phyloP scores from a whole-genome alignment of 2,329 filamentous ascomycete species.

The Cladosporium halotolerans region DNA sequence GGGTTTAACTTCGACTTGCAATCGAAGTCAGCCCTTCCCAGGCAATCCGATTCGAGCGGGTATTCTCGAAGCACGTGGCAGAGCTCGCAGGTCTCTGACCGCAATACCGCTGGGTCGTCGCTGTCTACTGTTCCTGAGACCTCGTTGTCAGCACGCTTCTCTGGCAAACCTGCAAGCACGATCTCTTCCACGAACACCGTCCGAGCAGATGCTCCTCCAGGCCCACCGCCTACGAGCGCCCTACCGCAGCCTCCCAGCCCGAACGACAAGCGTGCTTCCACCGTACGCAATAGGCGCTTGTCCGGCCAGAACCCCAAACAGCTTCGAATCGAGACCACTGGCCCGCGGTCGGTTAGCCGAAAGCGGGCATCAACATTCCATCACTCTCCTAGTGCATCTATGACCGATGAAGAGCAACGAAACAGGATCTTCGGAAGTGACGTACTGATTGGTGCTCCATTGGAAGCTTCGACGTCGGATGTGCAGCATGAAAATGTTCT shows the following conservation, averaged over 20 bases:
- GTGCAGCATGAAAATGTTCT: conserved; percentile 23
- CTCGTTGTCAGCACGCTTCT: conserved; percentile 34
- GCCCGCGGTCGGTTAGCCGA: conserved; percentile 27
- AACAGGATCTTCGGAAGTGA: conserved; percentile 16
- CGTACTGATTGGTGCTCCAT: conserved; percentile 16
- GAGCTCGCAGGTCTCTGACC: conserved; percentile 55
- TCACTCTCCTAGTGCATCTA: conserved; percentile 20
- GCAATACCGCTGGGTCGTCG: conserved; percentile 60
- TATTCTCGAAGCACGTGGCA: conserved; percentile 75
- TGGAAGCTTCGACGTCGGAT: conserved; percentile 21
- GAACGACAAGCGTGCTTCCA: conserved; percentile 16
- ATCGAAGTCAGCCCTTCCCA: conserved; percentile 61
- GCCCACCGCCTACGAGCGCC: conserved; percentile 25
- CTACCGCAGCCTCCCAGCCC: conserved; percentile 20
- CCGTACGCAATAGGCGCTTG: conserved; percentile 59
- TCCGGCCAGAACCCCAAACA: conserved; percentile 76
- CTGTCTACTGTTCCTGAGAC: conserved; percentile 69
- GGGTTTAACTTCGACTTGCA: conserved; percentile 71
- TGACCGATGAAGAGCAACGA: conserved; percentile 19
- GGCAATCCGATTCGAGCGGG: conserved; percentile 76
- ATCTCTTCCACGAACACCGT: conserved; percentile 22
- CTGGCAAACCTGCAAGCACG: conserved; percentile 27
- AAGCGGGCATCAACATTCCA: conserved; percentile 30
- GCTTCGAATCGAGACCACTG: conserved; percentile 77
- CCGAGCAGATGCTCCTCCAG: conserved; percentile 17